phyloP scores from a whole-genome alignment of 176 grass and related monocot species.

The Saccharum officinarum region DNA sequence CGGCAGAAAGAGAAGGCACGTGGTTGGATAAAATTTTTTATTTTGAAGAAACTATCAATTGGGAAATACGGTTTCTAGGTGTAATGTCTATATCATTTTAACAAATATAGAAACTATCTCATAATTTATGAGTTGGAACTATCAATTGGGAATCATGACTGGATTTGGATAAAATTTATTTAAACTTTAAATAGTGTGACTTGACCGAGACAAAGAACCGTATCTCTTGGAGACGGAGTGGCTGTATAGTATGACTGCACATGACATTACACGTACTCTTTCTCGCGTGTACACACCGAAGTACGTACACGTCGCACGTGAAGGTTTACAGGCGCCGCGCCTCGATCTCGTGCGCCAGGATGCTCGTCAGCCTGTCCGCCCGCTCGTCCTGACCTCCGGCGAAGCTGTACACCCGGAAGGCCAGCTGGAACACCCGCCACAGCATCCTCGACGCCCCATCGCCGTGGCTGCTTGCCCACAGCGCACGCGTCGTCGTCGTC shows the following conservation, averaged over 20 bases:
- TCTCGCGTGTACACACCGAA: neutral
- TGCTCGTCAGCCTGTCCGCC: constrained; percentile 50
- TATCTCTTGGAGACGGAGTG: neutral
- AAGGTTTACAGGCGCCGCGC: constrained; percentile 14
- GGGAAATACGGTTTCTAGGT: too few relatives aligned
- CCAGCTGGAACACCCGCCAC: constrained; percentile 68
- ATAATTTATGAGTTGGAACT: too few relatives aligned
- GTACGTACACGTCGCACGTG: neutral
- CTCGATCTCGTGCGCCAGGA: constrained; percentile 63
- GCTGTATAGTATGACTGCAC: neutral
- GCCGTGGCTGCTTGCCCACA: neutral
- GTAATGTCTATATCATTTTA: too few relatives aligned
- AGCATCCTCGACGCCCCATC: constrained; percentile 36
- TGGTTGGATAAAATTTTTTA: too few relatives aligned
- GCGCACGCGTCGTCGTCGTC: neutral
- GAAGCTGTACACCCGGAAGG: constrained; percentile 65
- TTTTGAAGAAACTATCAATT: too few relatives aligned
- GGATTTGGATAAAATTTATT: too few relatives aligned
- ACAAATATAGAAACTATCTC: too few relatives aligned
- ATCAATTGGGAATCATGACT: too few relatives aligned
- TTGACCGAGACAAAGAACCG: neutral
- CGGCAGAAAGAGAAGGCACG: too few relatives aligned
- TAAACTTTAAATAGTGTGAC: too few relatives aligned
- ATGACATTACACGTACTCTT: neutral
- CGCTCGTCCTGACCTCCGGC: constrained; percentile 70